Conservation (phyloP, 257 asterid genomes). For the Eustoma russellianum region DNA sequence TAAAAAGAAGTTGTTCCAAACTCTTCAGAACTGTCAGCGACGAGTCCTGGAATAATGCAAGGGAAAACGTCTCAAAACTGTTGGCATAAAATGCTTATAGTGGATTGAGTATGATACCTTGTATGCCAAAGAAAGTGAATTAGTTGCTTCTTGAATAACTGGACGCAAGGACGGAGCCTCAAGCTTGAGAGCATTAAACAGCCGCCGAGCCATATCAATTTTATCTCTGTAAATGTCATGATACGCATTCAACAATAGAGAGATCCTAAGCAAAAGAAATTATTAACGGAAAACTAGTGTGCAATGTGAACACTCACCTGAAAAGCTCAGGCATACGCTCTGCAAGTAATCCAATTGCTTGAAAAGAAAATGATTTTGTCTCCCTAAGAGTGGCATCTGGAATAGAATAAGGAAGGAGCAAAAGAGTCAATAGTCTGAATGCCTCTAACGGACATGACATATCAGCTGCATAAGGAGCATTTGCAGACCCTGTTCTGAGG, state of each 20-base stretch:
- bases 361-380: constrained; percentile 76
- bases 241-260: constrained; percentile 6
- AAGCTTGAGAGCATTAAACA: constrained; percentile 71
- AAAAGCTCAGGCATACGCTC: constrained; percentile 93
- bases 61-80: constrained; percentile 6
- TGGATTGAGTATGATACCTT: constrained; percentile 35
- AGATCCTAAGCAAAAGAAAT: constrained; percentile 10
- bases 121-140: constrained; percentile 84
- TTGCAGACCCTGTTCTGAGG: constrained; percentile 56
- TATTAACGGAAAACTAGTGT: constrained; percentile 6
- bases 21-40: constrained; percentile 59
- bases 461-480: constrained; percentile 8
- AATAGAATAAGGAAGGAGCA: not conserved
- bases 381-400: constrained; percentile 76
- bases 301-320: constrained; percentile 35
- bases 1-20: constrained; percentile 69
- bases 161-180: constrained; percentile 74
- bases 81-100: constrained; percentile 8
- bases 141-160: constrained; percentile 88
- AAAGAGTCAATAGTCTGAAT: too few relatives aligned
- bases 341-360: constrained; percentile 95
- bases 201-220: constrained; percentile 78
- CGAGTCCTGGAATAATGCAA: constrained; percentile 53
- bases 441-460: constrained; percentile 6
- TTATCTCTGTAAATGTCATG: constrained; percentile 48